Evolutionary conservation across 164 flowering plant genomes (phyloP).

Genomic region (Protea cynaroides): DNA sequence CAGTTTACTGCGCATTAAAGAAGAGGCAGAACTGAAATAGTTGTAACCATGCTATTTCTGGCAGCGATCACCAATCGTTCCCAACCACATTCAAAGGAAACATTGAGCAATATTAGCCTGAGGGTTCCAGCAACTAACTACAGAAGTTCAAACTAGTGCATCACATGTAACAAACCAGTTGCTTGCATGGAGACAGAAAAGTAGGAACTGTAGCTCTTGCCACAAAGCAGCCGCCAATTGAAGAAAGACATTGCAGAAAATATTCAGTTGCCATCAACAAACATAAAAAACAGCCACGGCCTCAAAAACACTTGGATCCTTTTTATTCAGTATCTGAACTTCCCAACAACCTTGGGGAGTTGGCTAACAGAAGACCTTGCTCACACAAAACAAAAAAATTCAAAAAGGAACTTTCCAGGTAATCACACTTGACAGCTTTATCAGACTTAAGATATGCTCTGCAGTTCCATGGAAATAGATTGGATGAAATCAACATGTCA

Average conservation of each 20-base stretch:
- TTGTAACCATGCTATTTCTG: slow-evolving; percentile 1
- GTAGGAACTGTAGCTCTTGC: not conserved
- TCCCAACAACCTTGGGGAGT: not conserved
- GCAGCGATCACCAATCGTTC: not conserved
- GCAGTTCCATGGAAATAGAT: not conserved
- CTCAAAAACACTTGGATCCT: not conserved
- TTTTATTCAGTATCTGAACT: not conserved
- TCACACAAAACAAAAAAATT: not conserved
- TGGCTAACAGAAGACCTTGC: not conserved
- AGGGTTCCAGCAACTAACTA: not conserved
- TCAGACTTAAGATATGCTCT: not conserved
- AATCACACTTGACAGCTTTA: not conserved
- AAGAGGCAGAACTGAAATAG: not conserved
- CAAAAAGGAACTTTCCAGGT: not conserved
- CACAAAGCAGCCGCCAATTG: not conserved
- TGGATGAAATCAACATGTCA: not conserved
- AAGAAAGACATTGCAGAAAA: not conserved
- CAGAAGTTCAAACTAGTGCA: not conserved
- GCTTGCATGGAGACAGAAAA: not conserved
- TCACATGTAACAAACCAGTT: slow-evolving; percentile 1
- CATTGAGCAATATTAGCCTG: slow-evolving; percentile 2
- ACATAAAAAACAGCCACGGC: not conserved
- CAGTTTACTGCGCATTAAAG: not conserved
- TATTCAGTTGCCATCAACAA: not conserved
- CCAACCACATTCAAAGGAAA: not conserved